phyloP scores from a whole-genome alignment of 306 rosid genomes.

The Delonix regia region DNA sequence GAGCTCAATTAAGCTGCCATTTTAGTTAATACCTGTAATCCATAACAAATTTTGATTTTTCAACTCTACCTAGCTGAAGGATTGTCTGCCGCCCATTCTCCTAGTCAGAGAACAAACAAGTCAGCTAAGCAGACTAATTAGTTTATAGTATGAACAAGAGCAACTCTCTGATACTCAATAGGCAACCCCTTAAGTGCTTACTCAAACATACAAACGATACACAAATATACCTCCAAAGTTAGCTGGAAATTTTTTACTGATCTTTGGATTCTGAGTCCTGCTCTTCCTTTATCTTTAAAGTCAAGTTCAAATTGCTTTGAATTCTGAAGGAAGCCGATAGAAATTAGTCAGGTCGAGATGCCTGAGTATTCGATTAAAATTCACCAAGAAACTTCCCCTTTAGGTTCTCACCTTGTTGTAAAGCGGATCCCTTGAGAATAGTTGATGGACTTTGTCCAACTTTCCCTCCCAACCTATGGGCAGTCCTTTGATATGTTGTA shows the following conservation, averaged over 20 bases:
- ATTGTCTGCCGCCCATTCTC: conserved; percentile 80
- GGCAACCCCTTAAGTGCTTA: background rate
- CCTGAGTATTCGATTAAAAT: background rate
- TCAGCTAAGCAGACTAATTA: conserved; percentile 6
- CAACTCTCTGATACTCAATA: background rate
- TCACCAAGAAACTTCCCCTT: conserved; percentile 2
- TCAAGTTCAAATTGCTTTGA: conserved; percentile 84
- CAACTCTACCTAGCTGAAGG: conserved; percentile 89
- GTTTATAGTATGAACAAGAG: background rate
- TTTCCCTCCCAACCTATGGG: conserved; percentile 75
- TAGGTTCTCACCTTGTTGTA: conserved; percentile 66
- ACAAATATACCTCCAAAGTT: conserved; percentile 68
- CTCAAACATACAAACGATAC: background rate
- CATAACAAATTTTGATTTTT: conserved; percentile 78
- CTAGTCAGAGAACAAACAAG: conserved; percentile 41
- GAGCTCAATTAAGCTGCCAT: conserved; percentile 10
- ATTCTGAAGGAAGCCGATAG: conserved; percentile 47
- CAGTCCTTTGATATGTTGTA: conserved; percentile 68
- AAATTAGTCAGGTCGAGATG: background rate
- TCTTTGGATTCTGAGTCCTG: conserved; percentile 68
- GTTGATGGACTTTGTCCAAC: conserved; percentile 64
- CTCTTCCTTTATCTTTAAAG: conserved; percentile 84
- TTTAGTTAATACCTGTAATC: conserved; percentile 72
- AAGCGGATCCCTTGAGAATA: conserved; percentile 71
- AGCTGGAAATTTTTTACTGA: conserved; percentile 92